Conservation (phyloP, 2,329 filamentous ascomycete species). For the Colletotrichum echinochloae region DNA sequence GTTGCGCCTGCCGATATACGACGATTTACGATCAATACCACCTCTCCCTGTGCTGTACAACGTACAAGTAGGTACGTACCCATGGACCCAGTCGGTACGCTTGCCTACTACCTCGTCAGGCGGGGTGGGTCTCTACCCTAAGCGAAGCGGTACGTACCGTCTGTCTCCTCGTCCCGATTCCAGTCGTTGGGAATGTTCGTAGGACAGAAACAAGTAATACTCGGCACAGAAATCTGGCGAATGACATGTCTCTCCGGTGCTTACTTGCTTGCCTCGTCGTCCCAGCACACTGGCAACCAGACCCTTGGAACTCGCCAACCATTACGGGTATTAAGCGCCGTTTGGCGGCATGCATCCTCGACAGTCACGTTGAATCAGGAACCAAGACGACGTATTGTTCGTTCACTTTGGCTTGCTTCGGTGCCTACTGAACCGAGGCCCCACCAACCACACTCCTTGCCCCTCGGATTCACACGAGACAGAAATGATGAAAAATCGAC, state of each 20-base stretch:
- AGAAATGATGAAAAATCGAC: too few species aligned
- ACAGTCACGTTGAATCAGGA: neutral
- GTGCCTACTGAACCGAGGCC: too few species aligned
- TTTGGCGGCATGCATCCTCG: conserved; percentile 4
- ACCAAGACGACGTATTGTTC: too few species aligned
- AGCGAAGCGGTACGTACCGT: neutral
- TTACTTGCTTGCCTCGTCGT: too few species aligned
- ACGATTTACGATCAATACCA: conserved; percentile 28
- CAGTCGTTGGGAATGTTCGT: conserved; percentile 4
- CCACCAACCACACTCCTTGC: too few species aligned
- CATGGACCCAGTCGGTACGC: too few species aligned
- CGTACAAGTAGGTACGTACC: neutral
- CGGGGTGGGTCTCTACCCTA: too few species aligned
- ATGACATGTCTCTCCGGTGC: neutral
- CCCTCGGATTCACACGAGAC: too few species aligned
- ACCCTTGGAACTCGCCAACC: too few species aligned
- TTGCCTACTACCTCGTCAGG: too few species aligned
- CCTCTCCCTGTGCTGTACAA: too few species aligned
- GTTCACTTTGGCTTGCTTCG: neutral
- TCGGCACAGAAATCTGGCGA: neutral
- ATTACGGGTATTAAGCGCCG: conserved; percentile 21
- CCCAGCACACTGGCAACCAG: conserved; percentile 6
- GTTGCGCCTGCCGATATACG: conserved; percentile 31
- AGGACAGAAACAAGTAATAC: too few species aligned
- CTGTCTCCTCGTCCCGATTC: neutral